Percentiles rank a stretch among this genome's conserved stretches.
Evolutionary conservation across 805 yeast species (phyloP).

Genomic region (Tetrapisispora phaffii): DNA sequence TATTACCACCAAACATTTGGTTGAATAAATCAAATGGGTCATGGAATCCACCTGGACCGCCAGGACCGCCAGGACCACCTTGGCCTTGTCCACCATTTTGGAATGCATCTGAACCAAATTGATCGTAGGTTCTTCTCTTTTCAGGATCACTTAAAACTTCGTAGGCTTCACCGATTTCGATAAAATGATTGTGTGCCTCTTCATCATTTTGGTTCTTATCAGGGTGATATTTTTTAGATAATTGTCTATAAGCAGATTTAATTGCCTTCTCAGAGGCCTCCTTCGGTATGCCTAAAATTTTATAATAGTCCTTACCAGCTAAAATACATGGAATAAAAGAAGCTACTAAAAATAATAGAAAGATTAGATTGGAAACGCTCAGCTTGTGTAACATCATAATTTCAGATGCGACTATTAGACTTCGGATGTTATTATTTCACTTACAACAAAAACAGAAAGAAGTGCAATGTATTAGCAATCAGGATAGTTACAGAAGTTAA

Average conservation of each 20-base stretch:
- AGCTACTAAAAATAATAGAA: not conserved
- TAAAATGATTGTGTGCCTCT: slow-evolving; percentile 74
- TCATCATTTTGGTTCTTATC: slow-evolving; percentile 83
- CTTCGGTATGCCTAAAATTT: slow-evolving; percentile 57
- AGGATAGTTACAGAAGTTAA: no score
- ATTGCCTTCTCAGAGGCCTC: slow-evolving; percentile 72
- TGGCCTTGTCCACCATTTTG: slow-evolving; percentile 41
- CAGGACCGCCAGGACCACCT: slow-evolving; percentile 20
- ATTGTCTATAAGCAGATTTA: slow-evolving; percentile 71
- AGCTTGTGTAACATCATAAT: not conserved
- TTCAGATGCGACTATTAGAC: not conserved
- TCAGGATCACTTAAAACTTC: slow-evolving; percentile 69
- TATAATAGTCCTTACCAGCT: slow-evolving; percentile 40
- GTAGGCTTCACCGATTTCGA: slow-evolving; percentile 89
- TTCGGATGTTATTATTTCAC: not conserved
- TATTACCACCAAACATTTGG: slow-evolving; percentile 28
- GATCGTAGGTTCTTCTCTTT: slow-evolving; percentile 59
- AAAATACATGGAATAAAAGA: slow-evolving; percentile 7
- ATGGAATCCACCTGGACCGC: slow-evolving; percentile 27
- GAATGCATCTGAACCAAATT: slow-evolving; percentile 67
- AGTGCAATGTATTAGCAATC: no score
- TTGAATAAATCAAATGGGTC: slow-evolving; percentile 31
- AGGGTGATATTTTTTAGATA: slow-evolving; percentile 85
- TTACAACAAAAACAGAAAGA: no score
- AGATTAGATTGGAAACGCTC: not conserved